phyloP scores from a whole-genome alignment of 768 basidiomycete genomes.

The Lactifluus volemus region DNA sequence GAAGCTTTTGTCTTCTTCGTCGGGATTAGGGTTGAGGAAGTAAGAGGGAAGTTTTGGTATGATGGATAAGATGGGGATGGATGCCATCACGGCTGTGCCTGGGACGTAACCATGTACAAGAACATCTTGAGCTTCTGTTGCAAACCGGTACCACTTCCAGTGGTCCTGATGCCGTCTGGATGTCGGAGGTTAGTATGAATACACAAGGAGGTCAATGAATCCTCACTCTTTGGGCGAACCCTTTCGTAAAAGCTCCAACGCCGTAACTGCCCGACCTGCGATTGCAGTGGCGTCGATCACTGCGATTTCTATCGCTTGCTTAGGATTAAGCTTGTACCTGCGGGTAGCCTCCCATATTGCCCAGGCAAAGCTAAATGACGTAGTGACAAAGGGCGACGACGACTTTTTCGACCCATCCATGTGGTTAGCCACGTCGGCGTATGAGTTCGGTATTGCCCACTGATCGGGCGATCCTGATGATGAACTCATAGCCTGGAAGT shows the following conservation, averaged over 20 bases:
- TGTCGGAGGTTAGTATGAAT: conserved; percentile 9
- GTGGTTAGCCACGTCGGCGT: conserved; percentile 56
- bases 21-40: conserved; percentile 37
- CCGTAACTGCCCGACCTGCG: conserved; percentile 50
- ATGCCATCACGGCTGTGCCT: conserved; percentile 53
- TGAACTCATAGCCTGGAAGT: conserved; percentile 20
- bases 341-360: conserved; percentile 74
- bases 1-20: conserved; percentile 27
- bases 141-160: conserved; percentile 71
- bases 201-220: not conserved
- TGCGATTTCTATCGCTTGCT: conserved; percentile 71
- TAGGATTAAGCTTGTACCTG: conserved; percentile 62
- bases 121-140: conserved; percentile 67
- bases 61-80: conserved; percentile 57
- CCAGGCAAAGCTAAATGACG: conserved; percentile 78
- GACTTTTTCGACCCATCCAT: conserved; percentile 75
- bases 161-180: conserved; percentile 51
- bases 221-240: conserved; percentile 48
- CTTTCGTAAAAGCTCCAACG: conserved; percentile 52
- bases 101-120: conserved; percentile 66
- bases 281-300: conserved; percentile 64
- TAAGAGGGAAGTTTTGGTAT: conserved; percentile 66
- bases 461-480: conserved; percentile 17
- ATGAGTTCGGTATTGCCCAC: conserved; percentile 29
- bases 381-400: conserved; percentile 60